These are phyloP conservation scores for Lecanicillium sp. DNA, from an alignment of 2,329 filamentous ascomycete genomes.

Conservation along the genomic window DNA sequence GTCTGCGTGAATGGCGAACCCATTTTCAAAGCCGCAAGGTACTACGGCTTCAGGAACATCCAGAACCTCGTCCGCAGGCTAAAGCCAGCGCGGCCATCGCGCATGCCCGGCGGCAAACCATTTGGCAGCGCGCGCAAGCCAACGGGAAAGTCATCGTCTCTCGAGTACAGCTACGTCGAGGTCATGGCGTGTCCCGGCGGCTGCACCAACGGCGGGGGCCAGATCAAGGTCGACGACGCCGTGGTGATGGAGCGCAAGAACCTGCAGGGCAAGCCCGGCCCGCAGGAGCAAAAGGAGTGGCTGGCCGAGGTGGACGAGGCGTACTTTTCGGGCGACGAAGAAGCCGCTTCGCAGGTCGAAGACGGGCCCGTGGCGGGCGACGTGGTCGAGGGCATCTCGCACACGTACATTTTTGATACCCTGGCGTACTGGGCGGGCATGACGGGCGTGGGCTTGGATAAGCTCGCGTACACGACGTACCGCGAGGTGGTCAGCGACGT, in stretches of 20 bases:
- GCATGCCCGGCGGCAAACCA: slow-evolving; percentile 69
- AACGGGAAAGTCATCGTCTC: slow-evolving; percentile 36
- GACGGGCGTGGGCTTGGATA: slow-evolving; percentile 63
- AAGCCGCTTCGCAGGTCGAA: slow-evolving; percentile 23
- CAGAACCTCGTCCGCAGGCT: slow-evolving; percentile 92
- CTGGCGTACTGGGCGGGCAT: slow-evolving; percentile 69
- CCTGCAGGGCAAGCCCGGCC: slow-evolving; percentile 50
- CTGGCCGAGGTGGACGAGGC: slow-evolving; percentile 76
- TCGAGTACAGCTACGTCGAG: slow-evolving; percentile 88
- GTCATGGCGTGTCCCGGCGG: slow-evolving; percentile 99
- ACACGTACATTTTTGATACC: slow-evolving; percentile 56
- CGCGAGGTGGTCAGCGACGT: slow-evolving; percentile 92
- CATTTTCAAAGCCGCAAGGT: slow-evolving; percentile 76
- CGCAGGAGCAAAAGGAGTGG: slow-evolving; percentile 81
- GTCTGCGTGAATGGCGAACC: slow-evolving; percentile 51
- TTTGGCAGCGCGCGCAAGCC: slow-evolving; percentile 48
- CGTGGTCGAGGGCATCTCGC: slow-evolving; percentile 58
- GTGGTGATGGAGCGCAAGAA: slow-evolving; percentile 44
- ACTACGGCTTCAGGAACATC: slow-evolving; percentile 97
- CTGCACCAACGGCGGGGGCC: slow-evolving; percentile 94
- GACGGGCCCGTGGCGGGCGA: slow-evolving; percentile 23
- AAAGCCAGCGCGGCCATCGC: slow-evolving; percentile 70
- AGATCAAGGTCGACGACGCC: slow-evolving; percentile 84
- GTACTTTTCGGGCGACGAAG: slow-evolving; percentile 71
- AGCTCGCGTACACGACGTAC: slow-evolving; percentile 77